A percentile compares a stretch with the other conserved stretches of the same genome.
phyloP scores from a whole-genome alignment of 108 stramenopile species.

The Seminavis robusta region DNA sequence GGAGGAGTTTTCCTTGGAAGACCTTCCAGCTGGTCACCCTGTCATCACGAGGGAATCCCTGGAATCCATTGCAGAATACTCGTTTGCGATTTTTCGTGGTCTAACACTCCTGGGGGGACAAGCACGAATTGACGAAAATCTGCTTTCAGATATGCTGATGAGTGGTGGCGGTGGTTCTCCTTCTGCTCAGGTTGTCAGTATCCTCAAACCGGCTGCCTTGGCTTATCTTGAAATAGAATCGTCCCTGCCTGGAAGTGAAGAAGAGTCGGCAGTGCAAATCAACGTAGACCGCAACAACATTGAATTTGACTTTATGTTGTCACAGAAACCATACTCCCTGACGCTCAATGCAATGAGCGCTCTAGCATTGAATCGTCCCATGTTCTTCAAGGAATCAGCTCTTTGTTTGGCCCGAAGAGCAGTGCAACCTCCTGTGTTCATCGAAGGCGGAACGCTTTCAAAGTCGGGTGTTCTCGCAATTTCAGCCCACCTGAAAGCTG shows the following conservation, averaged over 20 bases:
- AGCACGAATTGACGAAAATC: conserved; percentile 69
- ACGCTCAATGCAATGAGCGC: conserved; percentile 80
- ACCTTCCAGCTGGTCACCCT: conserved; percentile 86
- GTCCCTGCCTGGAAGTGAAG: conserved; percentile 32
- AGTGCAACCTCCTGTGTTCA: conserved; percentile 54
- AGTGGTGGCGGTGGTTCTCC: conserved; percentile 44
- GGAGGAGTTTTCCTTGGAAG: conserved; percentile 83
- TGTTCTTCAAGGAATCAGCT: conserved; percentile 79
- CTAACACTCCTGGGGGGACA: conserved; percentile 79
- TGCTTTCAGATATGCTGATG: conserved; percentile 60
- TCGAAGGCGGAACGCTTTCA: conserved; percentile 32
- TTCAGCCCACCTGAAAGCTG: conserved; percentile 62
- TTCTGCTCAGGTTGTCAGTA: conserved; percentile 61
- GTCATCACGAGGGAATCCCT: conserved; percentile 82
- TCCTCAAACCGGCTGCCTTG: conserved; percentile 80
- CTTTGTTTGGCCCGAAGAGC: conserved; percentile 67
- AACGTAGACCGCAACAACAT: conserved; percentile 37
- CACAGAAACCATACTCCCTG: conserved; percentile 79
- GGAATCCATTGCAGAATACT: conserved; percentile 84
- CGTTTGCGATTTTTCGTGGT: conserved; percentile 79
- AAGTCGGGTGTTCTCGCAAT: conserved; percentile 50
- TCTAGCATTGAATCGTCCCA: conserved; percentile 67
- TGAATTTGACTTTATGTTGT: conserved; percentile 76
- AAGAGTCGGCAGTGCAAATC: conserved; percentile 1
- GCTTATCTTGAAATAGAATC: conserved; percentile 81